Evolutionary conservation across 345 rosid species (phyloP), one percentile per base, ranked within the genome.

Genomic region (Kandelia obovata): DNA sequence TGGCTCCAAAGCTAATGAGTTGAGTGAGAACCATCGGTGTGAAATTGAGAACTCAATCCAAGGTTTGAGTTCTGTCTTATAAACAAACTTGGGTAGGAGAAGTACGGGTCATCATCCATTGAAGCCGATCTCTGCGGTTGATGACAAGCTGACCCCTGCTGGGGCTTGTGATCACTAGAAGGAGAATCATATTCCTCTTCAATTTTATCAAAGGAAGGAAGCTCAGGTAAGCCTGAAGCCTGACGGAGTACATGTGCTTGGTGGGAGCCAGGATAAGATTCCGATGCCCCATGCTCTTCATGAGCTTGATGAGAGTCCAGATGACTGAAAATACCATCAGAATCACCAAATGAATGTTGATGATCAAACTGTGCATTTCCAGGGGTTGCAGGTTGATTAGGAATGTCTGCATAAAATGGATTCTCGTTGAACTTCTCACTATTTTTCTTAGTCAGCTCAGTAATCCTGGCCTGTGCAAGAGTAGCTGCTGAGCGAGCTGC

Each of bases 401-500:
- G 80, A 78, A 32, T 66, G 68, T 63, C 81, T 10, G 65, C 20
- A 79, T 79, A 77, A 77, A 89, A 88, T 52, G 96, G 97, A 79
- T 91, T 89, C 76, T 89, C 91, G 34, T 51, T 64, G 34, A 75
- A 73, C 56, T 70, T 78, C 51, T 77, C 83, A 37, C 79, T 76
- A 32, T 67, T 88, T 71, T 77, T 87, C 86, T 71, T 86, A 34
- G 90, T 79, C 58, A 91, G 84, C 77, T 83, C 96, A 23, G 74
- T 64, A 72, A 91, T 91, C 82, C 91, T 87, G 59, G 88, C 77
- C 78, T 91, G 97, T 53, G 97, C 97, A 72, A 94, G 92, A 79
- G 87, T 79, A 65, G 98, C 98, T 58, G 89, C 98, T 64, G 96
- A 78, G 65, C 96, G 87, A 73, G 99, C 96, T 26, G 91, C 96